Conservation (phyloP, 208 protist species). For the Crithidia expoeki region DNA sequence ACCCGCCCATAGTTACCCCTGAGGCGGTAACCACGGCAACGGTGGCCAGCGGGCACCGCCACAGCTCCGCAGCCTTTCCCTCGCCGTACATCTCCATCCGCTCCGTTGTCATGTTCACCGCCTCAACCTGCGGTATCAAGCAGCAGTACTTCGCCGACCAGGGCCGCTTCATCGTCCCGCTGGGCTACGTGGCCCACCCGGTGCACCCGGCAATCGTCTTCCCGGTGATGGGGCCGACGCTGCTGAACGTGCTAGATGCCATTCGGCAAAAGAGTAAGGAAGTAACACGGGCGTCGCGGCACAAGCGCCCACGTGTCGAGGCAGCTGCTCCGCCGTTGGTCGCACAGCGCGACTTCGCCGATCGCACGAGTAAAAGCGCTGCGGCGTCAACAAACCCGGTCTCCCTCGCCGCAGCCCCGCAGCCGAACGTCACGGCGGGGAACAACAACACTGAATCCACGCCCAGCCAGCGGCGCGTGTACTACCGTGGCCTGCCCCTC, state of each 20-base stretch:
- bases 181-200: conserved; percentile 72
- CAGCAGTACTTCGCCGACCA: conserved; percentile 48
- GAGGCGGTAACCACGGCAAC: conserved; percentile 9
- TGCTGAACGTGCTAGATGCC: conserved; percentile 56
- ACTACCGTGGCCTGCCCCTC: conserved; percentile 61
- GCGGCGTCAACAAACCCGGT: not conserved
- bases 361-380: conserved; percentile 9
- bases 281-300: conserved; percentile 25
- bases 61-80: conserved; percentile 3
- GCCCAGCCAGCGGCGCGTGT: conserved; percentile 33
- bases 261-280: conserved; percentile 52
- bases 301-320: conserved; percentile 33
- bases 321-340: not conserved
- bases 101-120: conserved; percentile 44
- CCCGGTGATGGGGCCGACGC: conserved; percentile 71
- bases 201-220: conserved; percentile 77
- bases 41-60: conserved; percentile 18
- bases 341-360: conserved; percentile 8
- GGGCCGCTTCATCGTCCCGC: conserved; percentile 62
- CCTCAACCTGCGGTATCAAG: conserved; percentile 35
- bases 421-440: conserved; percentile 10
- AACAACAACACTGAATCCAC: not conserved
- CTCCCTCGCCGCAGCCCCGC: not conserved
- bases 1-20: conserved; percentile 22
- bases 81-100: conserved; percentile 36